phyloP scores from a whole-genome alignment of 1,284 basidiomycete species.

The Ustilago trichophora region DNA sequence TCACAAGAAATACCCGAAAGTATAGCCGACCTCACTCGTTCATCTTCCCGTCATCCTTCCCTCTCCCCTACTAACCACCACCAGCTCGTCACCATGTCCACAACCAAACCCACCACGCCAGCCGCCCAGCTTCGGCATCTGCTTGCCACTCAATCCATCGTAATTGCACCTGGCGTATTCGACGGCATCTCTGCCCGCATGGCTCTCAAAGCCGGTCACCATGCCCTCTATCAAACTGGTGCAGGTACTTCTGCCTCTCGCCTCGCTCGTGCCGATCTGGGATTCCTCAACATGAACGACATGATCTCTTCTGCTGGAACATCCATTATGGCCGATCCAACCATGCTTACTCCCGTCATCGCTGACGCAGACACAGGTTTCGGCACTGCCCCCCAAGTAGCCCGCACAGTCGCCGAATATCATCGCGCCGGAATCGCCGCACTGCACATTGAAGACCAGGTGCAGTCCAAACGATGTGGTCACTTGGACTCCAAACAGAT shows the following conservation, averaged over 20 bases:
- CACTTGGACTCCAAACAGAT: conserved; percentile 82
- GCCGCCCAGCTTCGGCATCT: conserved; percentile 29
- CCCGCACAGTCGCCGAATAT: conserved; percentile 77
- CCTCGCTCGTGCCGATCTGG: conserved; percentile 79
- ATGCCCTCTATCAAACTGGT: conserved; percentile 78
- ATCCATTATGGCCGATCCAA: conserved; percentile 27
- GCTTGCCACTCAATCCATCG: conserved; percentile 12
- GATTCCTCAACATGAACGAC: conserved; percentile 81
- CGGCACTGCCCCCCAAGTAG: conserved; percentile 78
- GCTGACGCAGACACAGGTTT: conserved; percentile 86
- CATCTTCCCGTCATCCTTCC: neutral
- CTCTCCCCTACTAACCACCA: no score
- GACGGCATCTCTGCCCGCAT: conserved; percentile 82
- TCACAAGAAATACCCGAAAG: conserved; percentile 6
- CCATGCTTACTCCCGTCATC: conserved; percentile 69
- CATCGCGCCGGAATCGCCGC: conserved; percentile 77
- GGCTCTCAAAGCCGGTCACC: conserved; percentile 74
- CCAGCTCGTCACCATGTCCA: neutral
- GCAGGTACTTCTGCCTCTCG: conserved; percentile 80
- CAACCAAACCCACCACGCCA: conserved; percentile 10
- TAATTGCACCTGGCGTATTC: conserved; percentile 72
- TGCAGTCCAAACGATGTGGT: conserved; percentile 80
- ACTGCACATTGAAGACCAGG: conserved; percentile 83
- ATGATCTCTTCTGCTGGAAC: conserved; percentile 34
- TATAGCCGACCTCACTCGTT: conserved; percentile 1